phyloP scores from a whole-genome alignment of 371 early-diverging fungal species.

The Zychaea mexicana region DNA sequence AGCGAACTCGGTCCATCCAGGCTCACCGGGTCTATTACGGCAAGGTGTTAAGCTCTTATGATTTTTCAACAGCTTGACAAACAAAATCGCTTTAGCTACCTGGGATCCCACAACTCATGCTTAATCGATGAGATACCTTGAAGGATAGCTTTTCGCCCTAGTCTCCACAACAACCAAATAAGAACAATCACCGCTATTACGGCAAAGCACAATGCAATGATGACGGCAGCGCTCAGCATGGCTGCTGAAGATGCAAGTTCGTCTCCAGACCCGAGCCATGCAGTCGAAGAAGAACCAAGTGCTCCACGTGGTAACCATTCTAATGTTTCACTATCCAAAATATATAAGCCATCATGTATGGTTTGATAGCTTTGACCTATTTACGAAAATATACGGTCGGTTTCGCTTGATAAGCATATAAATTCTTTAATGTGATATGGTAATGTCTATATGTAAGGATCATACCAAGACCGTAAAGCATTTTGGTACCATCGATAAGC shows the following conservation, averaged over 20 bases:
- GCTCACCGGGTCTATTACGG: constrained; percentile 38
- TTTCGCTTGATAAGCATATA: no score
- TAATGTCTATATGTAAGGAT: no score
- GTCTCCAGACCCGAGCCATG: not conserved
- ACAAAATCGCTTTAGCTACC: no score
- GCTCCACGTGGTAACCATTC: not conserved
- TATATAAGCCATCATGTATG: not conserved
- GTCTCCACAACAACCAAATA: not conserved
- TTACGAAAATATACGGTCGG: not conserved
- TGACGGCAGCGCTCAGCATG: not conserved
- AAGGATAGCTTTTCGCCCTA: not conserved
- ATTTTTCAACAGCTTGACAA: no score
- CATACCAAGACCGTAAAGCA: constrained; percentile 37
- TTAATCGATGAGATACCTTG: not conserved
- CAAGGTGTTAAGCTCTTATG: no score
- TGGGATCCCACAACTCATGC: not conserved
- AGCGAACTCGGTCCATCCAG: constrained; percentile 32
- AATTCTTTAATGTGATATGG: no score
- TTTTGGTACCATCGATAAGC: constrained; percentile 27
- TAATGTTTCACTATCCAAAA: not conserved
- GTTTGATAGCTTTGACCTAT: not conserved
- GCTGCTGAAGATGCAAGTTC: not conserved
- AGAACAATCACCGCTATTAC: not conserved
- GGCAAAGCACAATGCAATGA: not conserved
- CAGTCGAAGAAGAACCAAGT: not conserved